Evolutionary conservation across 768 basidiomycete species (phyloP), one percentile per base, ranked within the genome.

Genomic region (Leccinellum rugosiceps): DNA sequence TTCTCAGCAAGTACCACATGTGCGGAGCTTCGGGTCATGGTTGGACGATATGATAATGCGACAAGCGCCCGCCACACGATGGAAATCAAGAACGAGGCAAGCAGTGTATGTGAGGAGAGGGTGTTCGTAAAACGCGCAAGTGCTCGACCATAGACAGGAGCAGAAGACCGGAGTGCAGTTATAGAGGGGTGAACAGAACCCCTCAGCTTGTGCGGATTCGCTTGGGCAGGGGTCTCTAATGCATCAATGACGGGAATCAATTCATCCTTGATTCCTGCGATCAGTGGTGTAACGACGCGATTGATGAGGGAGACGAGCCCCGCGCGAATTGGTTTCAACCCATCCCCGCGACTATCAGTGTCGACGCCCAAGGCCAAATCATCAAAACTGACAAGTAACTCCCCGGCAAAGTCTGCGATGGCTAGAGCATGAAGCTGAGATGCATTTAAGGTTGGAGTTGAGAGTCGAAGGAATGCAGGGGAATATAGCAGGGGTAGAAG

Each of bases 11-110:
- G 67, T 19, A 65, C 54, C 26, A 71, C 58, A 6, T 64, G 56
- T 3, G 70, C 69, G 2, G 80, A 80, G 3, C 78, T 76, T 8
- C 76, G 68, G 1, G 80, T 72, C 3, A 78, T 74, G 10, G 77
- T 72, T 6, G 72, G 67, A n/a, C 91, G 82, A 68, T 88, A 80
- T 11, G 87, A 78, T 30, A 92, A 66, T 21, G 88, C 86, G 26
- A 91, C 83, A 52, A 92, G 76, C 8, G 81, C 84, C 21, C 82
- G 85, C 90, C 91, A 93, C 2, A 89, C 73, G 1, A 89, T 70
- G 17, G 83, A 84, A 63, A 92, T 90, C 60, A 90, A 78, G 61
- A 91, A 80, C 3, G 85, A 82, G 1, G 88, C 88, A 15, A 92
- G 77, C 1, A 78, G 72, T 15, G 82, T 74, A 62, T 93, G 87